These are phyloP conservation scores for Penstemon barbatus DNA, from an alignment of 257 asterid species.

Conservation along the genomic window DNA sequence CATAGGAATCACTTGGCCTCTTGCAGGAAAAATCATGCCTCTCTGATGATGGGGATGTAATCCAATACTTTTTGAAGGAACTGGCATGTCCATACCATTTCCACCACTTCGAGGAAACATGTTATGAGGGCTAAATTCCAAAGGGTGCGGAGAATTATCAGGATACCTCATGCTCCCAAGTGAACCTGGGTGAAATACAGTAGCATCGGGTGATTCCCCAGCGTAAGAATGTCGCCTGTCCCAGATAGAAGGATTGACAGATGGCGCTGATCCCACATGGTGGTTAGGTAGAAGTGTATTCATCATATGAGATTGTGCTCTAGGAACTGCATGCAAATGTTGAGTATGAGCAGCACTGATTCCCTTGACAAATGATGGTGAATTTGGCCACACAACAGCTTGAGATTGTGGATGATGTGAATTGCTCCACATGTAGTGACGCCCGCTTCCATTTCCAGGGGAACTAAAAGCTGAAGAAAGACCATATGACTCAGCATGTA, in stretches of 20 bases:
- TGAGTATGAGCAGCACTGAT: conserved; percentile 43
- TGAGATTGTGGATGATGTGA: conserved; percentile 72
- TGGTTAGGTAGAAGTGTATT: conserved; percentile 70
- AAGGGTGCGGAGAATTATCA: conserved; percentile 44
- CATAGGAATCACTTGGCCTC: conserved; percentile 91
- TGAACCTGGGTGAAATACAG: conserved; percentile 88
- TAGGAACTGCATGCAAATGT: conserved; percentile 74
- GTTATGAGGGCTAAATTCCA: conserved; percentile 54
- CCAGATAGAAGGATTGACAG: conserved; percentile 86
- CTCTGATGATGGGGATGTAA: conserved; percentile 82
- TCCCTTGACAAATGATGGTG: conserved; percentile 56
- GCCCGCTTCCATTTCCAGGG: conserved; percentile 84
- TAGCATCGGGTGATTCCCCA: conserved; percentile 86
- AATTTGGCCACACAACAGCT: conserved; percentile 71
- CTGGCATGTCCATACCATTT: conserved; percentile 67
- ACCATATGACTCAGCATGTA: conserved; percentile 20
- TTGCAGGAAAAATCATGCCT: conserved; percentile 80
- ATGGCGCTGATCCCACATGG: conserved; percentile 96
- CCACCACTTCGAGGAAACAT: conserved; percentile 71
- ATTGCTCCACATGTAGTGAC: conserved; percentile 79
- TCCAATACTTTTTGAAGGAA: conserved; percentile 69
- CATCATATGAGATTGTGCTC: conserved; percentile 62
- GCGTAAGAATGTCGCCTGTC: conserved; percentile 70
- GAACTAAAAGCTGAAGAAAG: conserved; percentile 64
- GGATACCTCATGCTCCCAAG: conserved; percentile 82